Evolutionary conservation across 2,329 filamentous ascomycete species (phyloP), one percentile per base, ranked within the genome.

Genomic region (Blastomyces percursus): DNA sequence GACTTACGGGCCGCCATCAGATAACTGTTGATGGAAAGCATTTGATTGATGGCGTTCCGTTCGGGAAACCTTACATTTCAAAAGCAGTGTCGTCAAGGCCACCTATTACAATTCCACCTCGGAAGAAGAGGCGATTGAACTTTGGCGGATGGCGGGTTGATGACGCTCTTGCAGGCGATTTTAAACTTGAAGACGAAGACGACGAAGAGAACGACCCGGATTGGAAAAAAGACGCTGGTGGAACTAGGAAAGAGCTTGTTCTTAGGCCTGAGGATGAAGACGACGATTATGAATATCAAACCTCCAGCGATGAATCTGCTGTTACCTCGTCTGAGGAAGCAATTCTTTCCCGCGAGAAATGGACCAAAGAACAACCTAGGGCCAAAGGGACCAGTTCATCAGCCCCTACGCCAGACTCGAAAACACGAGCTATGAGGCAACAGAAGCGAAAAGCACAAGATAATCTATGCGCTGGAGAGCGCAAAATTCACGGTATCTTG

Each of bases 21-120:
- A 95, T 96, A 61, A 86, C 88, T 0, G 70, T 78, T 1, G 88
- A 90, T 72, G 92, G 93, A 3, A 87, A 82, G 67, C 91, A 92
- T 71, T 80, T 96, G 6, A 82, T 94, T 12, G 93, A 97, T 72
- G 92, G 93, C 3, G 80, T 96, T 24, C 84, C 91, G 0, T 96
- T 93, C 72, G 92, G 93, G 2, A 83, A 87, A 64, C 86, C 88
- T 0, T 85, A 85, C 70, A 76, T 93, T 9, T 83, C 83, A 64
- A 71, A 76, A 68, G 70, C 77, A 1, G 79, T 82, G 0, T 79
- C 80, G 8, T 80, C 81, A 63, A 82, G 91, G 56, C 91, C 91
- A 0, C 72, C 82, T 0, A 78, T 95, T 48, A 77, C 81, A 14
- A 89, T 95, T 19, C 89, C 89, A 0, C 86, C 91, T 0, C 82